phyloP scores from a whole-genome alignment of 257 asterid species.

The Jacaranda mimosifolia region DNA sequence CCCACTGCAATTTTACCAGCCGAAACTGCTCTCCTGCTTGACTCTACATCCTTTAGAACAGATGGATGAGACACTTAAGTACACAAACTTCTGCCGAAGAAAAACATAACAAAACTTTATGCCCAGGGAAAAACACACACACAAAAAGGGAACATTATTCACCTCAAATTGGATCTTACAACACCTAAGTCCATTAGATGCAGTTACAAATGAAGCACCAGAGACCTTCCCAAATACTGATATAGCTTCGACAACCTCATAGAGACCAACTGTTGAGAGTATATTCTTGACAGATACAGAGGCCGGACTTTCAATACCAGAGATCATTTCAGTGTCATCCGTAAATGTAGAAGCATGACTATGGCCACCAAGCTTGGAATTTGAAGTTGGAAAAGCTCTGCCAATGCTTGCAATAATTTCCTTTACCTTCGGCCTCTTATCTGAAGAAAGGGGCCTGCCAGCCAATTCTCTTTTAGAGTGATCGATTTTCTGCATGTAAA shows the following conservation, averaged over 20 bases:
- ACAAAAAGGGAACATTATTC: background rate
- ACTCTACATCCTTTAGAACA: slow-evolving; percentile 48
- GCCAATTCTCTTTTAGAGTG: slow-evolving; percentile 34
- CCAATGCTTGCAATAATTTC: slow-evolving; percentile 9
- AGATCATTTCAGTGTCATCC: slow-evolving; percentile 25
- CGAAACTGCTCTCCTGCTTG: slow-evolving; percentile 47
- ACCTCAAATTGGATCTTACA: slow-evolving; percentile 57
- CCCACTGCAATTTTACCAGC: slow-evolving; percentile 49
- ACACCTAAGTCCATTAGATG: slow-evolving; percentile 39
- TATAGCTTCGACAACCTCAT: slow-evolving; percentile 50
- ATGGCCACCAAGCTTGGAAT: slow-evolving; percentile 12
- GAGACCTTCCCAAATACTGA: slow-evolving; percentile 57
- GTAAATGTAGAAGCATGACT: slow-evolving; percentile 28
- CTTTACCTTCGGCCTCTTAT: slow-evolving; percentile 18
- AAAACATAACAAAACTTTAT: background rate
- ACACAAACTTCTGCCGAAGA: background rate
- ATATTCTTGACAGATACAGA: slow-evolving; percentile 42
- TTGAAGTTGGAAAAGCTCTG: slow-evolving; percentile 36
- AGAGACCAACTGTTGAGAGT: slow-evolving; percentile 41
- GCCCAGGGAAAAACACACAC: background rate
- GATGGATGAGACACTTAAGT: slow-evolving; percentile 19
- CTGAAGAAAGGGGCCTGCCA: slow-evolving; percentile 32
- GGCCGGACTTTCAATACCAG: slow-evolving; percentile 32
- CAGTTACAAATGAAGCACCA: slow-evolving; percentile 45
- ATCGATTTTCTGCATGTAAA: slow-evolving; percentile 38